phyloP scores from a whole-genome alignment of 1,139 yeast genomes.

The Entelexis paramagnoliae region DNA sequence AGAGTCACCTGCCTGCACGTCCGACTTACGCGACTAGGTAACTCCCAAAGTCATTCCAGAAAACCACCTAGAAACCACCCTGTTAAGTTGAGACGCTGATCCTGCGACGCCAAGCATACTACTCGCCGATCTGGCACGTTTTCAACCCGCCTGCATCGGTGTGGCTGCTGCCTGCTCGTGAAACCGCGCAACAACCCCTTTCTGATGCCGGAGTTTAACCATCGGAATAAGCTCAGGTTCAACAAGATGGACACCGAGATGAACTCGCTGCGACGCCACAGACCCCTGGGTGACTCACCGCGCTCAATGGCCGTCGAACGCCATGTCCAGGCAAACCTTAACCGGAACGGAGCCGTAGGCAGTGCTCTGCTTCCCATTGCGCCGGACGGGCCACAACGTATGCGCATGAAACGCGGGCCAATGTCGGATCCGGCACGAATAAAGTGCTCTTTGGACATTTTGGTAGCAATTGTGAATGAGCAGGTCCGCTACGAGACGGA shows the following conservation, averaged over 20 bases:
- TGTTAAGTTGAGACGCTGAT: neutral
- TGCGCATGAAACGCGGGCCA: neutral
- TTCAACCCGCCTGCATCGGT: neutral
- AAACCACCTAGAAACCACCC: conserved; percentile 5
- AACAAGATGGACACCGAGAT: neutral
- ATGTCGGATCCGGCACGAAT: neutral
- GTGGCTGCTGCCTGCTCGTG: neutral
- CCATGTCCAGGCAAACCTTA: neutral
- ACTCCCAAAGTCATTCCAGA: neutral
- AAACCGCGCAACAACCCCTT: too few species aligned
- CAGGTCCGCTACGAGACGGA: neutral
- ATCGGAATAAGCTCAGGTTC: neutral
- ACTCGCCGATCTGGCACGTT: neutral
- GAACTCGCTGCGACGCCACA: neutral
- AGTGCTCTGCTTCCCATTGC: neutral
- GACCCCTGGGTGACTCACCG: neutral
- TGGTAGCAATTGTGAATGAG: conserved; percentile 7
- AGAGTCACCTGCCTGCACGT: conserved; percentile 5
- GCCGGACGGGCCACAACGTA: neutral
- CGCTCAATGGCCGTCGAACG: neutral
- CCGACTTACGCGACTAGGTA: conserved; percentile 8
- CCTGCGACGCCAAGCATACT: neutral
- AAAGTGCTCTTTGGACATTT: conserved; percentile 11
- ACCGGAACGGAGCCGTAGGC: neutral
- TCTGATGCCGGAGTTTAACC: neutral